Percentiles rank a stretch among this genome's conserved stretches.
phyloP scores from a whole-genome alignment of 192 early-diverging fungal species.

The Umbelopsis ramanniana region DNA sequence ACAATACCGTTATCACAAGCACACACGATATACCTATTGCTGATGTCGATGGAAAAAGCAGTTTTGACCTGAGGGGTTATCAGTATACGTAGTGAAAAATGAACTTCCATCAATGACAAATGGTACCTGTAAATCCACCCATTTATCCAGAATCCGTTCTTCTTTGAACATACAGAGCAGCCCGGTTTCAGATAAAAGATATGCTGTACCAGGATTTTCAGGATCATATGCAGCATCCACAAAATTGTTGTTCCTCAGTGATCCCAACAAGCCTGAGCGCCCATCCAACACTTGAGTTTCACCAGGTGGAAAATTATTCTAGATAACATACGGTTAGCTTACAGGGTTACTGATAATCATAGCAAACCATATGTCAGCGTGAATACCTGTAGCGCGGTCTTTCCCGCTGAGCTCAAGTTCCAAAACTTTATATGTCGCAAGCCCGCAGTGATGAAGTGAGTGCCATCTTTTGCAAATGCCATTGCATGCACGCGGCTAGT shows the following conservation, averaged over 20 bases:
- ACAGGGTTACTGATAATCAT: too few relatives aligned
- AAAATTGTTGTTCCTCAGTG: slow-evolving; percentile 71
- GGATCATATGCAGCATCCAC: slow-evolving; percentile 66
- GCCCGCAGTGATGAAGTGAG: slow-evolving; percentile 80
- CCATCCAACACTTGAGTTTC: slow-evolving; percentile 69
- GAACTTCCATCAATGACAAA: neutral
- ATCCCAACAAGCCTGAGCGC: slow-evolving; percentile 65
- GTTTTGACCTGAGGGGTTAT: slow-evolving; percentile 51
- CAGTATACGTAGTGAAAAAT: neutral
- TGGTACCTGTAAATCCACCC: slow-evolving; percentile 78
- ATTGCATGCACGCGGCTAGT: slow-evolving; percentile 67
- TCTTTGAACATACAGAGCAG: slow-evolving; percentile 69
- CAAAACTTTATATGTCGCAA: slow-evolving; percentile 82
- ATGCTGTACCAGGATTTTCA: slow-evolving; percentile 49
- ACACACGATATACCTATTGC: slow-evolving; percentile 66
- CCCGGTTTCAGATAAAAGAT: slow-evolving; percentile 73
- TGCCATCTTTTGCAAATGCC: slow-evolving; percentile 64
- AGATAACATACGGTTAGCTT: neutral
- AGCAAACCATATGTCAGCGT: neutral
- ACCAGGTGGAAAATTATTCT: slow-evolving; percentile 30
- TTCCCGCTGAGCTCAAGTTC: slow-evolving; percentile 61
- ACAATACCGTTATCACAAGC: slow-evolving; percentile 78
- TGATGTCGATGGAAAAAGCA: slow-evolving; percentile 65
- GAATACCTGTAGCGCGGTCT: slow-evolving; percentile 1
- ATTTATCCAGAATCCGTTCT: slow-evolving; percentile 70